Conservation (phyloP, 163 green algal species). For the Prototheca cutis region DNA sequence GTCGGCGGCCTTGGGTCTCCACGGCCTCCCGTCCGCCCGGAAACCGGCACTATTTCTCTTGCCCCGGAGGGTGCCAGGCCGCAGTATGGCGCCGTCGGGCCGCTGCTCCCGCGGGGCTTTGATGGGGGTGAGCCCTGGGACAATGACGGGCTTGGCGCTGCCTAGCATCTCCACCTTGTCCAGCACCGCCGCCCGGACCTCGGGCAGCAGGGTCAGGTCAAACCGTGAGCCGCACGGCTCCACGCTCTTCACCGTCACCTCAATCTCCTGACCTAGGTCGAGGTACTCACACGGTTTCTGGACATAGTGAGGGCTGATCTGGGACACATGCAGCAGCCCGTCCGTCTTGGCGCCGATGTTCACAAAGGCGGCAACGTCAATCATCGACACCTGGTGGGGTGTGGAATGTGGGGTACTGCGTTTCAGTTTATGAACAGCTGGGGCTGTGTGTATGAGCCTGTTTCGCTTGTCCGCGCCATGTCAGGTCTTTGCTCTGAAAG, state of each 20-base stretch:
- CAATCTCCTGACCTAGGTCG: slow-evolving; percentile 43
- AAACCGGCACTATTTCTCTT: no score
- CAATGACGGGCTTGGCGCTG: background rate
- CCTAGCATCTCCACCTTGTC: background rate
- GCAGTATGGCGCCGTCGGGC: no score
- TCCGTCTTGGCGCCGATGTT: slow-evolving; percentile 72
- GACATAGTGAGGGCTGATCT: slow-evolving; percentile 67
- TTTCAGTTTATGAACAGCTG: no score
- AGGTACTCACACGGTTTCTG: slow-evolving; percentile 47
- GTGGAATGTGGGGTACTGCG: no score
- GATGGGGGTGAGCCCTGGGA: no score
- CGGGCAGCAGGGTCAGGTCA: background rate
- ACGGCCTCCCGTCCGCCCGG: no score
- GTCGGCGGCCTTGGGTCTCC: no score
- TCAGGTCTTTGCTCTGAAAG: no score
- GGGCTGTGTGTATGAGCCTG: no score
- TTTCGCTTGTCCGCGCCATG: no score
- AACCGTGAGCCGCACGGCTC: slow-evolving; percentile 41
- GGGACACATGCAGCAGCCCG: slow-evolving; percentile 88
- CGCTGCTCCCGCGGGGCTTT: no score
- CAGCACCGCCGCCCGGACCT: background rate
- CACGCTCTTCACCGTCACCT: slow-evolving; percentile 50
- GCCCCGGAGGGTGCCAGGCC: no score
- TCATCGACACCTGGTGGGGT: slow-evolving; percentile 39
- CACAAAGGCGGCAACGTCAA: slow-evolving; percentile 82